These are phyloP conservation scores for Ceriops tagal DNA, from an alignment of 345 rosid genomes.

Conservation along the genomic window DNA sequence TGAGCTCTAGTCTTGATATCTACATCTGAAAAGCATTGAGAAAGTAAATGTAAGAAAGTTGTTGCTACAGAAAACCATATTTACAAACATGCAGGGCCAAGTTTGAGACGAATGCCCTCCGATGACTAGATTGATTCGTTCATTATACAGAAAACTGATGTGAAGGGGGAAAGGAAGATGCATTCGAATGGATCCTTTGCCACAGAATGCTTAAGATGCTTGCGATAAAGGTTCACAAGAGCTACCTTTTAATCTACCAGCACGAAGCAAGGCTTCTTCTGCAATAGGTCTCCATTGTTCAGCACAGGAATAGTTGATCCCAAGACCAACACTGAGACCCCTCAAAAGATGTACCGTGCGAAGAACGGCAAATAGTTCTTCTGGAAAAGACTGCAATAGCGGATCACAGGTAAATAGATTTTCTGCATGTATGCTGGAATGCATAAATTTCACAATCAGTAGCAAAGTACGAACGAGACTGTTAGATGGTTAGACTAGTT, in stretches of 20 bases:
- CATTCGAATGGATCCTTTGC: background rate
- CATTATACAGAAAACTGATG: too few species aligned
- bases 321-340: conserved; percentile 92
- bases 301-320: conserved; percentile 75
- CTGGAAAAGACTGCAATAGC: conserved; percentile 66
- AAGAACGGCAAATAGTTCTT: conserved; percentile 83
- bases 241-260: conserved; percentile 68
- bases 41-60: background rate
- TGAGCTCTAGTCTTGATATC: conserved; percentile 25
- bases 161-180: background rate
- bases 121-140: background rate
- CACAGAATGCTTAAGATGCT: background rate
- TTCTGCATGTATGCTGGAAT: too few species aligned
- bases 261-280: conserved; percentile 66
- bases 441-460: too few species aligned
- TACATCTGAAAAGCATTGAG: conserved; percentile 21
- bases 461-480: too few species aligned
- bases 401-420: background rate
- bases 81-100: background rate
- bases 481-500: too few species aligned
- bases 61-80: background rate
- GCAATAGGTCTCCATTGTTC: conserved; percentile 87
- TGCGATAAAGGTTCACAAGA: conserved; percentile 1
- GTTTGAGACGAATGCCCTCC: background rate
- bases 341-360: conserved; percentile 79